Conservation (phyloP, 345 rosid species). For the Pugionium cornutum region DNA sequence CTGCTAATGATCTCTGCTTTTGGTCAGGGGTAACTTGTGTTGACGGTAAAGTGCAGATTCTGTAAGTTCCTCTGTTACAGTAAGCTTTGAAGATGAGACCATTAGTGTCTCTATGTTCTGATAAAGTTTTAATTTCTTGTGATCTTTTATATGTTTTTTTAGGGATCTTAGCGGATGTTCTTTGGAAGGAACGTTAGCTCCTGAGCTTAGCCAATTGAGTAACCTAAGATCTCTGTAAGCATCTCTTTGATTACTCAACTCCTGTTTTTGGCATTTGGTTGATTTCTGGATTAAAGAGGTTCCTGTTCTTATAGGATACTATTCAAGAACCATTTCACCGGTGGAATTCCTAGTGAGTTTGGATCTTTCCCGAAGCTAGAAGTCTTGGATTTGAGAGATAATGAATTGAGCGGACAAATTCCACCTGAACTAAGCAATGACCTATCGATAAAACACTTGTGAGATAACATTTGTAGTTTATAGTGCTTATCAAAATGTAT, state of each 20-base stretch:
- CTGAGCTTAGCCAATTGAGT: constrained; percentile 70
- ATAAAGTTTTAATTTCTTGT: constrained; percentile 28
- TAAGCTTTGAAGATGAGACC: constrained; percentile 58
- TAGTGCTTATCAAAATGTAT: constrained; percentile 42
- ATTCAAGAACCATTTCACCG: constrained; percentile 56
- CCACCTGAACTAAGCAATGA: constrained; percentile 56
- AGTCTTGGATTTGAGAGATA: constrained; percentile 72
- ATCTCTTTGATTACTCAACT: constrained; percentile 47
- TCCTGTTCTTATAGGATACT: constrained; percentile 48
- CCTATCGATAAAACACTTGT: constrained; percentile 63
- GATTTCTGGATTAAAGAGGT: constrained; percentile 20
- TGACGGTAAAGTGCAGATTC: constrained; percentile 63
- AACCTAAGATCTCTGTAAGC: constrained; percentile 79
- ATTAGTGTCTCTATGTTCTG: constrained; percentile 20
- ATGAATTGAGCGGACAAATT: constrained; percentile 64
- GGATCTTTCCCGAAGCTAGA: constrained; percentile 63
- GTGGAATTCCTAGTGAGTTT: constrained; percentile 72
- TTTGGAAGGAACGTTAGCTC: constrained; percentile 67
- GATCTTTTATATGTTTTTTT: constrained; percentile 46
- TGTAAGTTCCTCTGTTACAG: constrained; percentile 66
- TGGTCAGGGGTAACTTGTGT: constrained; percentile 83
- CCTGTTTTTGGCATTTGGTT: constrained; percentile 36
- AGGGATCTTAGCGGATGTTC: constrained; percentile 71
- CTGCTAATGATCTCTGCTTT: constrained; percentile 51
- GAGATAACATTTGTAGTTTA: constrained; percentile 50